Percentiles rank a stretch among this genome's conserved stretches.
Evolutionary conservation across 2,329 filamentous ascomycete species (phyloP).

Genomic region (Claviceps africana): DNA sequence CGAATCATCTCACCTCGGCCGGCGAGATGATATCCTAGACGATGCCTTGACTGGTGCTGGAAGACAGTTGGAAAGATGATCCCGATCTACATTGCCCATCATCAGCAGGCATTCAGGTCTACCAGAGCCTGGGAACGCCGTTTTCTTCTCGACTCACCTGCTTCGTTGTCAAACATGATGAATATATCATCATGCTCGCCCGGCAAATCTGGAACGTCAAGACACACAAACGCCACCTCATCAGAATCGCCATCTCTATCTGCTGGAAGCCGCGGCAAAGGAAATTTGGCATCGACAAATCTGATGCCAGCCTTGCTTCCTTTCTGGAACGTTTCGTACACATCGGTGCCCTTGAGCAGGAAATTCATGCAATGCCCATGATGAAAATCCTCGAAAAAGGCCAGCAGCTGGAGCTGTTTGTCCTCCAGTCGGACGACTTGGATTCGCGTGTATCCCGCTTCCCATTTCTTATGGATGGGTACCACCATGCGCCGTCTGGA

Average conservation of each 20-base stretch:
- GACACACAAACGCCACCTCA: slow-evolving; percentile 62
- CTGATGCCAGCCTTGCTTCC: slow-evolving; percentile 58
- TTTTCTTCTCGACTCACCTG: slow-evolving; percentile 37
- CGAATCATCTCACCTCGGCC: slow-evolving; percentile 6
- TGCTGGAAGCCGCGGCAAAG: slow-evolving; percentile 51
- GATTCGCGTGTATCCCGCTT: slow-evolving; percentile 63
- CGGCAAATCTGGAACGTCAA: slow-evolving; percentile 79
- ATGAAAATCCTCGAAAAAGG: slow-evolving; percentile 78
- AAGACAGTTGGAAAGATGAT: slow-evolving; percentile 35
- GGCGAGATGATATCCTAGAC: slow-evolving; percentile 19
- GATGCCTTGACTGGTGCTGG: slow-evolving; percentile 43
- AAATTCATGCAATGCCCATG: slow-evolving; percentile 87
- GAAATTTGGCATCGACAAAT: slow-evolving; percentile 83
- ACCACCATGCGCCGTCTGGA: slow-evolving; percentile 78
- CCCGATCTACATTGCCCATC: slow-evolving; percentile 32
- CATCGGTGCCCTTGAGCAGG: slow-evolving; percentile 68
- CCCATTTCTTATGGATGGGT: slow-evolving; percentile 89
- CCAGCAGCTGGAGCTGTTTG: slow-evolving; percentile 61
- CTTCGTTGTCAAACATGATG: slow-evolving; percentile 67
- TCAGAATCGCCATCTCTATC: slow-evolving; percentile 37
- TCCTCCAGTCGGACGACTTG: slow-evolving; percentile 63
- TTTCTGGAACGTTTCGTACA: slow-evolving; percentile 56
- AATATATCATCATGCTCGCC: slow-evolving; percentile 87
- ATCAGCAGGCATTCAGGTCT: not conserved
- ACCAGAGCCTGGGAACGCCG: too few relatives aligned